Evolutionary conservation across 139 green algal genomes (phyloP).

Genomic region (Picochlorum costavermella): DNA sequence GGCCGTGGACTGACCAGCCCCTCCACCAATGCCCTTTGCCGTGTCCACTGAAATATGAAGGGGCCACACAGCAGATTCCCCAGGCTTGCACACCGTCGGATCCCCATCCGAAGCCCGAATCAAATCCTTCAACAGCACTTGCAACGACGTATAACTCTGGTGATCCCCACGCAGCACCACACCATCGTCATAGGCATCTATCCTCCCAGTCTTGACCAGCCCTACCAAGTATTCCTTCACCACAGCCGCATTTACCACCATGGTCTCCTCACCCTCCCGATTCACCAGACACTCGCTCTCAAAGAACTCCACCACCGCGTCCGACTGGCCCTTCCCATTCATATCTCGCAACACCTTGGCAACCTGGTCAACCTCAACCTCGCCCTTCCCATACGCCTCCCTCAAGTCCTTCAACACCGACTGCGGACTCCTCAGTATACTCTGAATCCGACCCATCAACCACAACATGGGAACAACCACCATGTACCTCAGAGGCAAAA

Average conservation of each 20-base stretch:
- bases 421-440: background rate
- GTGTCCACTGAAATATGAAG: conserved; percentile 50
- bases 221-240: conserved; percentile 82
- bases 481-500: conserved; percentile 22
- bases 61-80: conserved; percentile 34
- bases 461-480: conserved; percentile 14
- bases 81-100: conserved; percentile 11
- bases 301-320: conserved; percentile 17
- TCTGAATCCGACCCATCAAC: conserved; percentile 11
- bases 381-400: background rate
- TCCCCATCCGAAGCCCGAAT: conserved; percentile 17
- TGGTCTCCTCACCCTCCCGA: background rate
- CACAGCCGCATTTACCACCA: conserved; percentile 45
- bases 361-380: conserved; percentile 2
- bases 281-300: conserved; percentile 12
- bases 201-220: conserved; percentile 55
- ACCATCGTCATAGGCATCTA: conserved; percentile 40
- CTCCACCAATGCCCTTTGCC: background rate
- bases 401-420: background rate
- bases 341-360: conserved; percentile 1
- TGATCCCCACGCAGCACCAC: background rate
- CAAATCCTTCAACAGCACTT: conserved; percentile 56
- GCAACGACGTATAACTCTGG: conserved; percentile 45
- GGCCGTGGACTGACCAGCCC: background rate
- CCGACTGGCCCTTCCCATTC: background rate